phyloP scores from a whole-genome alignment of 176 grass and related monocot species.

The Carex cristatella region DNA sequence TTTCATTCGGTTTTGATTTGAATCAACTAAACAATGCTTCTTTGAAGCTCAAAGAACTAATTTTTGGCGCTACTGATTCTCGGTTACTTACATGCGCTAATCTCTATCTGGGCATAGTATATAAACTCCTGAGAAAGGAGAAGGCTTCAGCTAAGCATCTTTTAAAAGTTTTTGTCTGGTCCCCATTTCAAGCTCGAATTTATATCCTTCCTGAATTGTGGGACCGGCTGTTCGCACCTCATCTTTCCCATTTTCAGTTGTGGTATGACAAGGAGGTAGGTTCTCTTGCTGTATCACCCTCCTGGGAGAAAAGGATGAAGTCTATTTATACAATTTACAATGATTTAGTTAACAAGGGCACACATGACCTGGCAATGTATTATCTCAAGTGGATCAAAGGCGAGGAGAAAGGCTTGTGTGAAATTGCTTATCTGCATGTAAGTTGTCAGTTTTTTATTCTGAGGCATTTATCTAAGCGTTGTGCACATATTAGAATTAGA shows the following conservation, averaged over 20 bases:
- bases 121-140: neutral
- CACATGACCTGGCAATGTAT: slow-evolving; percentile 55
- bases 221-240: slow-evolving; percentile 47
- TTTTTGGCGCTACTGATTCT: slow-evolving; percentile 7
- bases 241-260: slow-evolving; percentile 42
- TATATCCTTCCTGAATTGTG: slow-evolving; percentile 48
- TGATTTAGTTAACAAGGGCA: slow-evolving; percentile 40
- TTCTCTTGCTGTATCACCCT: slow-evolving; percentile 1
- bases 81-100: slow-evolving; percentile 17
- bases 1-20: slow-evolving; percentile 18
- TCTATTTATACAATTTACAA: slow-evolving; percentile 34
- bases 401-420: slow-evolving; percentile 18
- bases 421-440: slow-evolving; percentile 8
- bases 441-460: neutral
- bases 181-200: slow-evolving; percentile 42
- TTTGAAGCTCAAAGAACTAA: slow-evolving; percentile 21
- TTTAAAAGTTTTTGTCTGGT: slow-evolving; percentile 53
- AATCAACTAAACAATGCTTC: slow-evolving; percentile 41
- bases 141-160: slow-evolving; percentile 38
- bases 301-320: slow-evolving; percentile 20
- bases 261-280: slow-evolving; percentile 56
- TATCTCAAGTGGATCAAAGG: slow-evolving; percentile 81
- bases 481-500: neutral
- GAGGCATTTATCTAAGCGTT: neutral
- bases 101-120: slow-evolving; percentile 26